Evolutionary conservation across 148 eudicot genomes (phyloP), one percentile per base, ranked within the genome.

Genomic region (Tetragonia tetragonoides): DNA sequence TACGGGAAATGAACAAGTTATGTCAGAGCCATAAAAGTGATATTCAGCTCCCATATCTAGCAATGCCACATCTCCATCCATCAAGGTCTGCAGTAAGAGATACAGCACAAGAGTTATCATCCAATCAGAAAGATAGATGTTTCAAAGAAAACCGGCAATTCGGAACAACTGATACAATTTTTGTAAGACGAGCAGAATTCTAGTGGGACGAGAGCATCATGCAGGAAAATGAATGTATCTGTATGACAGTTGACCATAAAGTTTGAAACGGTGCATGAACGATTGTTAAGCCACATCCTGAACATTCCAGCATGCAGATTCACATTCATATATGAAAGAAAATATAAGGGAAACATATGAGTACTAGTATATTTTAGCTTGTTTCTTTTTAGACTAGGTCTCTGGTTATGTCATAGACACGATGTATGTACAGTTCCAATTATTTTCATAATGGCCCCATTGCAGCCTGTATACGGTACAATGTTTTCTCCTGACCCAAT

Each of bases 41-140:
- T 87, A 95, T 82, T 95, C 99, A 80, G 97, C 99, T 84, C 99
- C 98, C 99, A 95, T 95, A 84, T 95, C 99, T 21, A 95, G 83
- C 81, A 95, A 84, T 74, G 97, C 96, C 90, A 92, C 89, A 87
- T 95, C 97, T 66, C 96, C 96, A 81, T 95, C 94, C 60, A 77
- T 76, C 68, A 92, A 86, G 3, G 81, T 89, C 99, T 95, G 90
- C 84, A 80, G 10, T 11, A 56, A 51, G 28, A 57, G n/a, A 49
- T 38, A 79, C 38, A 18, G 72, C 44, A 72, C 4, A 66, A 39
- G 24, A 66, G 72, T 66, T 54, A 67, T 10, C 15, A 28, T 37
- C 37, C 44, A 56, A 24, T 16, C 20, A 56, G 41, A 9, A 76
- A 57, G 8, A 44, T 69, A 82, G 20, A 59, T 67, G 0, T 17